Conservation (phyloP, 441 rosid species). For the Raphanus hybrid region DNA sequence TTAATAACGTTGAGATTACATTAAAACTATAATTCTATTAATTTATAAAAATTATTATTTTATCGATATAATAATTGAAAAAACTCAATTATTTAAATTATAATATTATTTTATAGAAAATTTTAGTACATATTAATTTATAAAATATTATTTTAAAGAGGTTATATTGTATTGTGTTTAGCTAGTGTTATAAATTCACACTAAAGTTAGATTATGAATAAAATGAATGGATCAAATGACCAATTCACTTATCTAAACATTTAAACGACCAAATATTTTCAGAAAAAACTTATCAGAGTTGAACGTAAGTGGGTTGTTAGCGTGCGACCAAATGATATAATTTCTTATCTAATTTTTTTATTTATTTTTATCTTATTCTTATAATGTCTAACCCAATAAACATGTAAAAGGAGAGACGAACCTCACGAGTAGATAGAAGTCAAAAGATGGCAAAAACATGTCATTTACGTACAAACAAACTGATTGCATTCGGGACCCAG, state of each 20-base stretch:
- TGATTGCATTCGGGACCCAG: slow-evolving; percentile 34
- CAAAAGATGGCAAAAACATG: slow-evolving; percentile 4
- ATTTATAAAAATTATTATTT: too few species aligned
- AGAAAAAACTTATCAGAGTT: not conserved
- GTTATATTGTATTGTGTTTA: not conserved
- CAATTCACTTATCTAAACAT: not conserved
- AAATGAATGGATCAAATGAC: not conserved
- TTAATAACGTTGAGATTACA: too few species aligned
- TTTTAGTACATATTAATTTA: too few species aligned
- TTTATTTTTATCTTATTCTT: not conserved
- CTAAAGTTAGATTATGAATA: not conserved
- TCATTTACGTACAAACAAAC: slow-evolving; percentile 27
- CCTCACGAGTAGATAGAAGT: not conserved
- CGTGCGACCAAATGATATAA: not conserved
- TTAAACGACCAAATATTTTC: not conserved
- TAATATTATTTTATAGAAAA: too few species aligned
- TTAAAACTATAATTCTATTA: too few species aligned
- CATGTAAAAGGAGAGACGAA: not conserved
- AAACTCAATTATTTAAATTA: too few species aligned
- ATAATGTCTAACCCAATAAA: not conserved
- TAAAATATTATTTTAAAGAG: too few species aligned
- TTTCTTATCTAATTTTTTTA: not conserved
- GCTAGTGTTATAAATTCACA: not conserved
- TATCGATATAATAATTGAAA: too few species aligned
- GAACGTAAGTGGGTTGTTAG: not conserved